Evolutionary conservation across 208 protist genomes (phyloP).

Genomic region (Crithidia brevicula): DNA sequence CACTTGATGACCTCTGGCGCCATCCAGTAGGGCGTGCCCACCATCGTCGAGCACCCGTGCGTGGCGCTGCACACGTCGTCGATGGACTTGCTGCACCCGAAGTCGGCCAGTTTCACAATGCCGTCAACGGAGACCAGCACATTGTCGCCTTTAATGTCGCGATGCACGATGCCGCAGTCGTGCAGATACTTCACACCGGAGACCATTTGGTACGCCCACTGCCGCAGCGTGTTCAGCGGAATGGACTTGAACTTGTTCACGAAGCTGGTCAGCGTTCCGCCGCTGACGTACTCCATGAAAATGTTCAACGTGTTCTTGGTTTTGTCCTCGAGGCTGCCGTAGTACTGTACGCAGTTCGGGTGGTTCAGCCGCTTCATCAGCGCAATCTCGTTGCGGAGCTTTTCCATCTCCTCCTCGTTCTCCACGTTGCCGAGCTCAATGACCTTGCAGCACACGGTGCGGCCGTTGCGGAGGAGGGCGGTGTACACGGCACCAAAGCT

Average conservation of each 20-base stretch:
- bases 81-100: slow-evolving; percentile 91
- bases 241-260: slow-evolving; percentile 84
- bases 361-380: slow-evolving; percentile 88
- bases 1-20: slow-evolving; percentile 92
- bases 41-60: slow-evolving; percentile 80
- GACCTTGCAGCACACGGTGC: slow-evolving; percentile 87
- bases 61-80: slow-evolving; percentile 84
- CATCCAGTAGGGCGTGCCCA: slow-evolving; percentile 94
- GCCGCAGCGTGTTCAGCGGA: slow-evolving; percentile 67
- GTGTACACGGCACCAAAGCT: slow-evolving; percentile 89
- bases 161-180: slow-evolving; percentile 87
- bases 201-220: slow-evolving; percentile 93
- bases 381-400: slow-evolving; percentile 82
- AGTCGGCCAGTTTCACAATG: slow-evolving; percentile 92
- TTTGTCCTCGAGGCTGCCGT: slow-evolving; percentile 85
- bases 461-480: slow-evolving; percentile 64
- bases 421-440: slow-evolving; percentile 78
- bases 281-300: slow-evolving; percentile 94
- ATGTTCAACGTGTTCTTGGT: slow-evolving; percentile 83
- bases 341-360: slow-evolving; percentile 92
- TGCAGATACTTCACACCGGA: slow-evolving; percentile 91
- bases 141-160: slow-evolving; percentile 93
- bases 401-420: slow-evolving; percentile 73
- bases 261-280: slow-evolving; percentile 77
- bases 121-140: slow-evolving; percentile 87